phyloP scores from a whole-genome alignment of 805 yeast genomes.

The Wickerhamiella galacta region DNA sequence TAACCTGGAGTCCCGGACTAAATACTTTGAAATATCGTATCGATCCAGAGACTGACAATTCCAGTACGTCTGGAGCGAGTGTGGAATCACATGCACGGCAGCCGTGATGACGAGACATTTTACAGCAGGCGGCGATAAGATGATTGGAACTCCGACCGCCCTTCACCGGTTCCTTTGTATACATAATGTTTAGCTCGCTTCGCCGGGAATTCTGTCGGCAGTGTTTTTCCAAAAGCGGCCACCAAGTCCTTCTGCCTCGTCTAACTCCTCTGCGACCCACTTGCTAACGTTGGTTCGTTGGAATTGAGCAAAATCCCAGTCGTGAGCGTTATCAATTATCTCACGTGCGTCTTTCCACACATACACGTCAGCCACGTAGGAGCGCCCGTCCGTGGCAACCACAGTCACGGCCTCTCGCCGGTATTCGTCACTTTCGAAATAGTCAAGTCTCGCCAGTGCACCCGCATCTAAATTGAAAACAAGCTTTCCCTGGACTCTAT shows the following conservation, averaged over 20 bases:
- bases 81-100: too few relatives aligned
- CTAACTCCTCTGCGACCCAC: constrained; percentile 5
- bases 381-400: not conserved
- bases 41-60: too few relatives aligned
- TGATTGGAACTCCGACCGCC: too few relatives aligned
- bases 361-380: constrained; percentile 4
- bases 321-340: constrained; percentile 1
- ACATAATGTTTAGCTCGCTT: too few relatives aligned
- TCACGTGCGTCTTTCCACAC: constrained; percentile 3
- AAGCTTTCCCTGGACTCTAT: constrained; percentile 9
- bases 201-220: not conserved
- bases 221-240: constrained; percentile 3
- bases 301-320: constrained; percentile 4
- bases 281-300: not conserved
- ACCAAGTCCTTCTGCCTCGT: constrained; percentile 3
- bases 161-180: too few relatives aligned
- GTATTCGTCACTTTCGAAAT: constrained; percentile 16
- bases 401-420: constrained; percentile 7
- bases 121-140: too few relatives aligned
- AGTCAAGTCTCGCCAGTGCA: constrained; percentile 10
- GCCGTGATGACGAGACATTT: too few relatives aligned
- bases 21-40: too few relatives aligned
- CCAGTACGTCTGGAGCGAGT: too few relatives aligned
- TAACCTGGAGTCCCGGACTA: too few relatives aligned
- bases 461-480: constrained; percentile 7